A percentile compares a stretch with the other conserved stretches of the same genome.
These are phyloP conservation scores for Crithidia bombi DNA, from an alignment of 208 protist genomes.

Conservation along the genomic window DNA sequence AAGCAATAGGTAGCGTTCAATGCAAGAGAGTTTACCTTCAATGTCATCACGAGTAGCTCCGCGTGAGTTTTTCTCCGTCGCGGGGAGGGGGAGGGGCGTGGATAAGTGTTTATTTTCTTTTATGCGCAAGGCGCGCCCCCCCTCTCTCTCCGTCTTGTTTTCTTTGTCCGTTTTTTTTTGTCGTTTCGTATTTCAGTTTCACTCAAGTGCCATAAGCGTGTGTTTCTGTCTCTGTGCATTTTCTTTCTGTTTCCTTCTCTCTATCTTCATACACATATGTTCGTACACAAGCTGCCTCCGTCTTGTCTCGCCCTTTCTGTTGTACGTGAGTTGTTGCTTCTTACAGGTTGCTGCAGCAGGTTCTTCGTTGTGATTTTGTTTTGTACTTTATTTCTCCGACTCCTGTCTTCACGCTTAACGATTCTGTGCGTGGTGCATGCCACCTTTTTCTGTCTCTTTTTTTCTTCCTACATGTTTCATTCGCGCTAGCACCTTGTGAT, in stretches of 20 bases:
- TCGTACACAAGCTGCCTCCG: no score
- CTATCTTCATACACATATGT: no score
- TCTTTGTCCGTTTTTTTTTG: background rate
- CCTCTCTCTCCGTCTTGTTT: no score
- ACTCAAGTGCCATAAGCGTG: background rate
- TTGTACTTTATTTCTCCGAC: background rate
- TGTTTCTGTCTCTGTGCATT: background rate
- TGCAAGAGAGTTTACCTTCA: no score
- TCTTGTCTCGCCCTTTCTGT: no score
- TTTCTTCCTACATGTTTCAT: background rate
- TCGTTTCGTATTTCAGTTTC: background rate
- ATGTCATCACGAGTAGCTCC: no score
- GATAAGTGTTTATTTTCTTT: no score
- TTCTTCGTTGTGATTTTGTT: background rate
- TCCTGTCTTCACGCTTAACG: background rate
- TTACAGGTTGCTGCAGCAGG: background rate
- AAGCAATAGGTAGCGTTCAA: no score
- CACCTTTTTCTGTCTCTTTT: background rate
- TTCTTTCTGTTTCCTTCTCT: background rate
- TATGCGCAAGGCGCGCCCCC: no score
- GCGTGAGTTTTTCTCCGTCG: no score
- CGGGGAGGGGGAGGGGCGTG: no score
- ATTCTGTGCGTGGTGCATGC: background rate
- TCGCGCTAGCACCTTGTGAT: no score
- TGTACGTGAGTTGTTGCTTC: constrained; percentile 6